A percentile compares a stretch with the other conserved stretches of the same genome.
phyloP scores from a whole-genome alignment of 2,329 filamentous ascomycete genomes.

The Fusarium graminum region DNA sequence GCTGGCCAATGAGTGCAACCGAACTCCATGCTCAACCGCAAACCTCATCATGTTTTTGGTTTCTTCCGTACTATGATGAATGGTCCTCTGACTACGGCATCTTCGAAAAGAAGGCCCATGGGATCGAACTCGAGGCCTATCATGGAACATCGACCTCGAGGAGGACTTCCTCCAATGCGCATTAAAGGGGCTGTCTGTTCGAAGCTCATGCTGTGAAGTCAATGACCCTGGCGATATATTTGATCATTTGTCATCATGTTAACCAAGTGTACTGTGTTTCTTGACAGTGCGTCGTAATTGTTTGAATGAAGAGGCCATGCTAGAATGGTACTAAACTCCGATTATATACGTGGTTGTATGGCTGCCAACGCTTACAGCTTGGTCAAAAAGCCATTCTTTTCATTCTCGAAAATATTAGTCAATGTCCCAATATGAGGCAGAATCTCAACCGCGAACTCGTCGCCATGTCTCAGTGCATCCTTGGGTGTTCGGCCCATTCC shows the following conservation, averaged over 20 bases:
- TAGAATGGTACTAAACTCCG: background rate
- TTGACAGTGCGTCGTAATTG: background rate
- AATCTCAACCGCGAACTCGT: conserved; percentile 63
- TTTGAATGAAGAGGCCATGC: background rate
- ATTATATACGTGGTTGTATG: background rate
- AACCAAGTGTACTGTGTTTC: background rate
- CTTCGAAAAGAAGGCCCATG: conserved; percentile 30
- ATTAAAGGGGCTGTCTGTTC: conserved; percentile 41
- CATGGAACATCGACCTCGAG: background rate
- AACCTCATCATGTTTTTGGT: conserved; percentile 28
- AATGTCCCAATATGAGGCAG: conserved; percentile 59
- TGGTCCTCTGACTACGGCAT: conserved; percentile 32
- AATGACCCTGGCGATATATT: background rate
- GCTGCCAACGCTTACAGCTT: conserved; percentile 18
- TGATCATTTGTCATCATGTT: no score
- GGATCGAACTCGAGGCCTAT: conserved; percentile 38
- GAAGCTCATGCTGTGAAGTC: conserved; percentile 21
- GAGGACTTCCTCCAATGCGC: conserved; percentile 31
- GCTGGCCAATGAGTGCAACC: no score
- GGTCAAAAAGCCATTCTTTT: conserved; percentile 35
- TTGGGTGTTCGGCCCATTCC: conserved; percentile 76
- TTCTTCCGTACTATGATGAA: conserved; percentile 37
- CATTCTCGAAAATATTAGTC: conserved; percentile 52
- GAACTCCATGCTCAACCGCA: conserved; percentile 24
- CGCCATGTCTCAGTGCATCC: conserved; percentile 76